A percentile compares a stretch with the other conserved stretches of the same genome.
Conservation (phyloP, 1,284 basidiomycete genomes). For the Ustilago xerochloae region DNA sequence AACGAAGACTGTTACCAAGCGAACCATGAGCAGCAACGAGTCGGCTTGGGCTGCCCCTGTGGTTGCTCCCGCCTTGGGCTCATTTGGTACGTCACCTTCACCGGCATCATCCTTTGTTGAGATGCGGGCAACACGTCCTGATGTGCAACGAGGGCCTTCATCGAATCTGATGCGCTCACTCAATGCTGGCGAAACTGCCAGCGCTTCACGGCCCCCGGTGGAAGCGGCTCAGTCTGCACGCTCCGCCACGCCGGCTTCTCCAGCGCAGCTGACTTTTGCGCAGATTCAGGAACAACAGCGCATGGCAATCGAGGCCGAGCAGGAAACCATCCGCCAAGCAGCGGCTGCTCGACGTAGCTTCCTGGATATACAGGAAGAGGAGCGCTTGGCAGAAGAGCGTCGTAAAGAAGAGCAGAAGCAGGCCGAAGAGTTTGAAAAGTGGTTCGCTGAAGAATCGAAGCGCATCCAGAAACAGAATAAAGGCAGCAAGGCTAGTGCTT, state of each 20-base stretch:
- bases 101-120: neutral
- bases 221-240: conserved; percentile 2
- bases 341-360: conserved; percentile 50
- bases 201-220: conserved; percentile 7
- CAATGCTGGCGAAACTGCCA: neutral
- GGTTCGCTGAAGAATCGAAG: conserved; percentile 65
- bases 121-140: conserved; percentile 1
- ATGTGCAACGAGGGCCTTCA: conserved; percentile 17
- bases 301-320: conserved; percentile 28
- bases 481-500: conserved; percentile 1
- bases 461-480: conserved; percentile 52
- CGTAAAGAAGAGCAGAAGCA: conserved; percentile 53
- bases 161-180: conserved; percentile 25
- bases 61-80: conserved; percentile 8
- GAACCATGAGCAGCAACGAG: conserved; percentile 38
- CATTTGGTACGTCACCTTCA: conserved; percentile 27
- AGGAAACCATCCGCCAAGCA: conserved; percentile 37
- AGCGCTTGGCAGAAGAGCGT: conserved; percentile 51
- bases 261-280: conserved; percentile 51
- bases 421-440: conserved; percentile 63
- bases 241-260: conserved; percentile 12
- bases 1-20: conserved; percentile 24
- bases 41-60: conserved; percentile 37
- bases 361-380: conserved; percentile 62
- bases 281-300: conserved; percentile 64